Base-by-base conservation (phyloP, 805 yeast species). In the Nakazawaea molendinolei region DNA sequence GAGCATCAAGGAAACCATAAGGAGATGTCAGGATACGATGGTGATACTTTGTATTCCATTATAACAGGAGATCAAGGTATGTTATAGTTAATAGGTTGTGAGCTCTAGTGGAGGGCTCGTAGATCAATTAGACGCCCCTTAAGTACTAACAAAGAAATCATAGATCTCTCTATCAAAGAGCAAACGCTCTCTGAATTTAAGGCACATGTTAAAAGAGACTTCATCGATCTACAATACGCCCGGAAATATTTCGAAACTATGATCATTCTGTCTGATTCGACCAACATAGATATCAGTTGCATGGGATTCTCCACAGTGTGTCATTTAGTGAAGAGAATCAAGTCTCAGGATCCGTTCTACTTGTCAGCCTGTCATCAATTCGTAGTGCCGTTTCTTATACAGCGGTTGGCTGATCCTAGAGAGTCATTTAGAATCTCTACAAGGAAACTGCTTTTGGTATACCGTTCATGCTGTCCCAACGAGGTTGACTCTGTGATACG, bases 311-410 rank as follows among this genome's bases (percentile, higher is more conserved):
- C 74, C 20, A 65, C 74, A 1, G 49, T 74, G 4, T 73, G 77
- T 33, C 80, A 76, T 46, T 52, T 76, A 35, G 67, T 76, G 21
- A 76, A 74, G 40, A 55, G 83, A 15, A 71, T 76, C 5, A 67
- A 75, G 31, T 69, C 74, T 53, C 83, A 76, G 52, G 79, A 75
- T 44, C 54, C 63, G 2, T 48, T 52, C 8, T 59, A 68, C 0
- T 55, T 76, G 28, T 58, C 57, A 40, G 50, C 55, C 2, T 68
- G 69, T 25, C 61, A 70, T 26, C 61, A 58, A 36, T 52, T 61
- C 17, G 67, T 73, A 3, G 50, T 77, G 4, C 83, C 83, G 2
- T 62, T 72, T 5, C 45, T 77, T n/a, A 51, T 76, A 9, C 62
- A 61, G 31, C 56, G 67, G 24, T 50, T 77, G 23, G 63, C 64